phyloP scores from a whole-genome alignment of 192 early-diverging fungal species.

The Coemansia furcata region DNA sequence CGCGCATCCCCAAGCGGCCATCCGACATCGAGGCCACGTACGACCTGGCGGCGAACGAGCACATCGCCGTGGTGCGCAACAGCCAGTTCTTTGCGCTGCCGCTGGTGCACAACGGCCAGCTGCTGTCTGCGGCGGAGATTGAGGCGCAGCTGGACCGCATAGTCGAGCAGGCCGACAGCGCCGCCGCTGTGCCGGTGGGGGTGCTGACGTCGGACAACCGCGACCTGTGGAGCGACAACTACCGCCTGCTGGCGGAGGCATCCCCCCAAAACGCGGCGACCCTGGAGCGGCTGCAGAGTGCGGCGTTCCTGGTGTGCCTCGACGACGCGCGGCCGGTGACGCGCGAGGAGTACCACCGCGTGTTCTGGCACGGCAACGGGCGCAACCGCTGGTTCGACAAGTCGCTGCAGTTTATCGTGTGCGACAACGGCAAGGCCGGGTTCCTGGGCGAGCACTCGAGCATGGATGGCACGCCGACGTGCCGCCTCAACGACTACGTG shows the following conservation, averaged over 20 bases:
- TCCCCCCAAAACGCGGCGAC: conserved; percentile 68
- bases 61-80: conserved; percentile 84
- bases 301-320: conserved; percentile 87
- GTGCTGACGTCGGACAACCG: conserved; percentile 91
- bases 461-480: conserved; percentile 94
- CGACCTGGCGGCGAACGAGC: conserved; percentile 73
- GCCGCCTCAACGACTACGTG: conserved; percentile 84
- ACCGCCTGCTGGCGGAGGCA: conserved; percentile 62
- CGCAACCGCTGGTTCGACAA: conserved; percentile 98
- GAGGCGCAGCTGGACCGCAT: conserved; percentile 73
- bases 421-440: conserved; percentile 96
- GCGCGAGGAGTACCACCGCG: conserved; percentile 80
- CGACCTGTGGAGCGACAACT: conserved; percentile 87
- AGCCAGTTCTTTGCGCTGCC: conserved; percentile 88
- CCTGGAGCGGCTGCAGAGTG: conserved; percentile 80
- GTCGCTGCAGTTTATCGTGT: conserved; percentile 92
- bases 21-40: conserved; percentile 74
- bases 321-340: conserved; percentile 87
- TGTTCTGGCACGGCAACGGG: conserved; percentile 95
- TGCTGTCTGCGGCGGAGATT: conserved; percentile 81
- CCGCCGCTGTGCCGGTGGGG: conserved; percentile 75
- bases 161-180: conserved; percentile 64
- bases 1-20: conserved; percentile 84
- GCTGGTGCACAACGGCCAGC: conserved; percentile 70
- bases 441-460: conserved; percentile 91